phyloP scores from a whole-genome alignment of 1,284 basidiomycete species.

The Cryptococcus depauperatus region DNA sequence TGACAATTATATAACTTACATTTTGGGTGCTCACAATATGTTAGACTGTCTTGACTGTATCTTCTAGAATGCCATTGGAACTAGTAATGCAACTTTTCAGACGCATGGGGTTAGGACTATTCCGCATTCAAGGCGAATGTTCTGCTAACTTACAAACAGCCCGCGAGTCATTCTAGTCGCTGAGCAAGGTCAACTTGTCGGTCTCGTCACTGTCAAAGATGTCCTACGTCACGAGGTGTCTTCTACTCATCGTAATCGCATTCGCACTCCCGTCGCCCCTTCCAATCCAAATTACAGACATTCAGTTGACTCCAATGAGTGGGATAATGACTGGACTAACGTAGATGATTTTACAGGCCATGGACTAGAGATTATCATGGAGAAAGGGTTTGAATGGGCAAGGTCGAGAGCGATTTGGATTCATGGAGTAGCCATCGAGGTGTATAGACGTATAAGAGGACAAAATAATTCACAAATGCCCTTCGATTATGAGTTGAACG shows the following conservation, averaged over 20 bases:
- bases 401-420: constrained; percentile 10
- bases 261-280: constrained; percentile 1
- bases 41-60: constrained; percentile 84
- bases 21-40: background rate
- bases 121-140: background rate
- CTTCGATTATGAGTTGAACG: constrained; percentile 17
- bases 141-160: constrained; percentile 45
- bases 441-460: constrained; percentile 7
- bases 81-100: constrained; percentile 96
- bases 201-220: constrained; percentile 93
- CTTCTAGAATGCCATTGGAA: constrained; percentile 86
- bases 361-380: constrained; percentile 17
- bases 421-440: constrained; percentile 8
- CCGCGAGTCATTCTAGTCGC: constrained; percentile 91
- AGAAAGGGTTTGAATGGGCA: constrained; percentile 18
- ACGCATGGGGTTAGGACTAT: constrained; percentile 72
- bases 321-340: constrained; percentile 8
- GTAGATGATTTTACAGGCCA: constrained; percentile 6
- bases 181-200: constrained; percentile 69
- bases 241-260: constrained; percentile 15
- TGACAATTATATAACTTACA: background rate
- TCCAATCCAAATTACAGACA: constrained; percentile 5
- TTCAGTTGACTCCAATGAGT: constrained; percentile 1
- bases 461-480: constrained; percentile 5
- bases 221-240: constrained; percentile 71